Evolutionary conservation across 2,329 filamentous ascomycete species (phyloP).

Genomic region (Lachnellula willkommii): DNA sequence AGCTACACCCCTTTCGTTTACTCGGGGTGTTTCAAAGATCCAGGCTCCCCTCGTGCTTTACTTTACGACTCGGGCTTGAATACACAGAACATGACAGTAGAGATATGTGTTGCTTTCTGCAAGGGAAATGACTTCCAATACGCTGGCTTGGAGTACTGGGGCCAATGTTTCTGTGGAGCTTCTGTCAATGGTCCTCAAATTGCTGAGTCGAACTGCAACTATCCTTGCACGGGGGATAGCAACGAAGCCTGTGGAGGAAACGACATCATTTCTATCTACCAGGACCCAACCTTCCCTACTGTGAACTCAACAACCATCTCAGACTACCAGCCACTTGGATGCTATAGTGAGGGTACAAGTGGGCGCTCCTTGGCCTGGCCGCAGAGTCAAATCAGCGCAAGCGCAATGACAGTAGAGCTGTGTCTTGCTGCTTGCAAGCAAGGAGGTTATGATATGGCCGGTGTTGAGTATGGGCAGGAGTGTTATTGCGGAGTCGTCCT

Average conservation of each 20-base stretch:
- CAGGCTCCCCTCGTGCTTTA: conserved; percentile 26
- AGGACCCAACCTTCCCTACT: conserved; percentile 32
- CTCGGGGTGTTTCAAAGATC: conserved; percentile 32
- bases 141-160: conserved; percentile 31
- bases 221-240: conserved; percentile 22
- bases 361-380: conserved; percentile 28
- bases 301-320: conserved; percentile 26
- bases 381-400: conserved; percentile 29
- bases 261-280: conserved; percentile 29
- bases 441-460: conserved; percentile 35
- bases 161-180: conserved; percentile 31
- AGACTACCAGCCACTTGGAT: conserved; percentile 33
- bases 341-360: conserved; percentile 35
- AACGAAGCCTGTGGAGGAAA: conserved; percentile 25
- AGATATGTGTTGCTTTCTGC: conserved; percentile 34
- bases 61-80: conserved; percentile 27
- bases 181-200: conserved; percentile 30
- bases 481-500: conserved; percentile 39
- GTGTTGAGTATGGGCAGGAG: conserved; percentile 35
- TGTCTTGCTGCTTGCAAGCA: conserved; percentile 36
- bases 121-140: conserved; percentile 35
- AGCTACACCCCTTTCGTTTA: conserved; percentile 33
- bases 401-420: conserved; percentile 30
- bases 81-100: conserved; percentile 32
- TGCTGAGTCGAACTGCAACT: conserved; percentile 23